Evolutionary conservation across 2,329 filamentous ascomycete genomes (phyloP), one percentile per base, ranked within the genome.

Genomic region (Sporothrix pallida): DNA sequence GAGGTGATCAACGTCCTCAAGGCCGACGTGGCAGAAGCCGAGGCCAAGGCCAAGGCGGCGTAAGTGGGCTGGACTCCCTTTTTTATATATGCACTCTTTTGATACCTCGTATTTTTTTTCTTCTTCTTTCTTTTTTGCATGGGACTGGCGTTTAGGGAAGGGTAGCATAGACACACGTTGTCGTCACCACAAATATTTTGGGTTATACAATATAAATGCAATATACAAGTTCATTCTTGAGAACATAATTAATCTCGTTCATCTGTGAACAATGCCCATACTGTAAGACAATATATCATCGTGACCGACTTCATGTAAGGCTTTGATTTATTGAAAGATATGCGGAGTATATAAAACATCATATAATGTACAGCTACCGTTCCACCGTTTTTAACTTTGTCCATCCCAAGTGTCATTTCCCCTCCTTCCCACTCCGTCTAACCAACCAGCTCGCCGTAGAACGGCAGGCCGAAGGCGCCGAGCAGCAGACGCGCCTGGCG

Each of bases 401-500:
- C n/a, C n/a, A n/a, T n/a, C n/a, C n/a, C n/a, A n/a, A n/a, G n/a
- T n/a, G n/a, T n/a, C n/a, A n/a, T 13, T 31, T 23, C 17, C 13
- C 23, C 23, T 50, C 12, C 4, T 7, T 50, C 8, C 23, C 6
- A 37, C 17, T 10, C 13, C 56, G 2, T 3, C 46, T 79, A 80
- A 69, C 80, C 75, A 31, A 76, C 72, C 68, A 80, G 73, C 70
- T 74, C 13, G 50, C 94, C 94, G 78, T 93, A 89, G 82, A 97
- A 97, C 0, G 95, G 94, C 76, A 96, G 83, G 46, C 93, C 93
- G 75, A 95, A 83, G 13, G 91, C 85, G 78, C 88, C 87, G 73
- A 94, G 85, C 71, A 98, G 86, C 74, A 97, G 83, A 77, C 93
- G 89, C 8, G 93, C 95, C 79, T 98, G 94, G 78, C 91, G 90